phyloP scores from a whole-genome alignment of 495 filamentous ascomycete genomes.

The Cercophora samala region DNA sequence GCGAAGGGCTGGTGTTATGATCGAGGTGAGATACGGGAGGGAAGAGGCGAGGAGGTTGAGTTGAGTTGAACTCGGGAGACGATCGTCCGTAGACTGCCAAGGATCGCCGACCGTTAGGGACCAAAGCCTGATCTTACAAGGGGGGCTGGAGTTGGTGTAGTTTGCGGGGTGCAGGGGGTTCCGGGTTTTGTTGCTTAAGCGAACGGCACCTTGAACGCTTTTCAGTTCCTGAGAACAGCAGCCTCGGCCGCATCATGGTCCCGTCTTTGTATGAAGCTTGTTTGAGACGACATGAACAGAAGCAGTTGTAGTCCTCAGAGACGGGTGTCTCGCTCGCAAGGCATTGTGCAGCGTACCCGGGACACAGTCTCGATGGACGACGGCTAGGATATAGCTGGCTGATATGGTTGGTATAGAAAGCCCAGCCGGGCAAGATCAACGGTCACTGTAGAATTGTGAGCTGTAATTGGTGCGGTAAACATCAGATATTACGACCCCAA shows the following conservation, averaged over 20 bases:
- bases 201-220: constrained; percentile 9
- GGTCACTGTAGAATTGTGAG: neutral
- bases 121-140: constrained; percentile 8
- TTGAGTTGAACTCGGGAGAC: constrained; percentile 10
- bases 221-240: constrained; percentile 1
- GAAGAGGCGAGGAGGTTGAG: neutral
- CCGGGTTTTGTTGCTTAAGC: constrained; percentile 11
- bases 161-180: constrained; percentile 22
- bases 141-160: neutral
- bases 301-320: neutral
- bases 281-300: neutral
- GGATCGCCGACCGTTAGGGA: constrained; percentile 2
- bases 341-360: constrained; percentile 3
- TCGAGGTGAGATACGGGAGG: neutral
- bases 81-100: constrained; percentile 16
- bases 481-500: constrained; percentile 14
- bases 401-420: neutral
- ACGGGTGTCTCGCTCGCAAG: neutral
- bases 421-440: constrained; percentile 7
- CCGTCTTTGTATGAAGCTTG: neutral
- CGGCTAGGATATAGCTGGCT: neutral
- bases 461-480: constrained; percentile 21
- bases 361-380: constrained; percentile 3
- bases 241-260: constrained; percentile 5
- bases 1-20: neutral